Evolutionary conservation across 2,329 filamentous ascomycete genomes (phyloP), one percentile per base, ranked within the genome.

Genomic region (Paracoccidioides lutzii): DNA sequence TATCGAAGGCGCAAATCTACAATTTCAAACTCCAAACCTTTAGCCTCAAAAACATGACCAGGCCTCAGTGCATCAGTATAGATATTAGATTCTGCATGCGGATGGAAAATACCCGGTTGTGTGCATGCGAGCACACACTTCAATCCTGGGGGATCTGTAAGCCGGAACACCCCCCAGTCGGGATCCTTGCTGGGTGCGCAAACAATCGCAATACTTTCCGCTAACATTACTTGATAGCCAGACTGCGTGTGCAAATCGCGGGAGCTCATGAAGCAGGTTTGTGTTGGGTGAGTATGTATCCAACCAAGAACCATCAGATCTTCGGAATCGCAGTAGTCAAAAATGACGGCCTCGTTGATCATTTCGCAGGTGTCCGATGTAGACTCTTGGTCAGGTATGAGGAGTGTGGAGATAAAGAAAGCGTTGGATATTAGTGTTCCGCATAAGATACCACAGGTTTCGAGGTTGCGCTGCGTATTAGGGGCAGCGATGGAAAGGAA

Each of bases 211-310:
- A 98, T 90, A 64, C 88, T 94, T 75, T 98, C 93, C 0, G 90
- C 85, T 72, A 97, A 81, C 89, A 96, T 96, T 58, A 93, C 84
- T 71, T 98, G 93, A 68, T 96, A 97, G 9, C 90, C 90, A 3
- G 85, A 84, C 66, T 95, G 91, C 0, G 94, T 98, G 67, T 98
- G 93, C 61, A 97, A 68, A 67, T 98, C 93, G 52, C 91, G 78
- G 51, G 87, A 93, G 67, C 89, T 95, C 88, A 98, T 94, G 69
- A 98, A 98, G 71, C 93, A 98, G 0, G 89, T 94, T 73, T 98
- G 93, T 0, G 86, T 89, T 0, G 93, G 93, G 69, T 98, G 93
- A 0, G 93, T 98, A 68, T 98, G 93, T 59, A 98, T 98, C 93
- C 93, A 98, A 42, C 91, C 91, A 4, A 95, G 78, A 54, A 95